A percentile compares a stretch with the other conserved stretches of the same genome.
Evolutionary conservation across 805 yeast genomes (phyloP).

Genomic region (Torulaspora delbrueckii): DNA sequence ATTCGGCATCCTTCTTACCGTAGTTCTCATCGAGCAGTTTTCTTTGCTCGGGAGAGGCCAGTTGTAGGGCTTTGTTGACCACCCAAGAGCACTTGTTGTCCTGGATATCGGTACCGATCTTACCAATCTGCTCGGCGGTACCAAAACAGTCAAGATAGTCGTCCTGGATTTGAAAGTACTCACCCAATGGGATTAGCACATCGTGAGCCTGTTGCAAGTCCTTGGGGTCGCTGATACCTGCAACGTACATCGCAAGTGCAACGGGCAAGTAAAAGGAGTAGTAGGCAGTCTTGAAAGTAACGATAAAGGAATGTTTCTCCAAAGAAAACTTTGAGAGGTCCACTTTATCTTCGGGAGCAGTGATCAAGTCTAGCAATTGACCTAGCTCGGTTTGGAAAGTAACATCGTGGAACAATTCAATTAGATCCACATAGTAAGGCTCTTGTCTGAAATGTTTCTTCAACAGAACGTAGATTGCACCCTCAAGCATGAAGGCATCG

Average conservation of each 20-base stretch:
- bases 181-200: constrained; percentile 90
- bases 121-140: constrained; percentile 94
- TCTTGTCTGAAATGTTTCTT: constrained; percentile 85
- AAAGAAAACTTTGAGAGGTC: constrained; percentile 83
- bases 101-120: constrained; percentile 96
- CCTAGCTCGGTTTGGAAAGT: constrained; percentile 98
- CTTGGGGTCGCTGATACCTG: constrained; percentile 63
- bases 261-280: constrained; percentile 97
- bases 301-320: constrained; percentile 89
- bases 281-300: constrained; percentile 94
- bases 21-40: constrained; percentile 77
- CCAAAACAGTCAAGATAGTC: constrained; percentile 97
- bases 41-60: constrained; percentile 78
- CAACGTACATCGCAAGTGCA: constrained; percentile 90
- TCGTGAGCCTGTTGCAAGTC: constrained; percentile 87
- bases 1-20: constrained; percentile 71
- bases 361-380: constrained; percentile 88
- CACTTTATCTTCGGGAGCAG: constrained; percentile 94
- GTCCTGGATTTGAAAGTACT: constrained; percentile 98
- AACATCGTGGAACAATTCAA: constrained; percentile 94
- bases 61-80: constrained; percentile 82
- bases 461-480: constrained; percentile 81
- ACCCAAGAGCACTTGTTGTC: constrained; percentile 99
- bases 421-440: constrained; percentile 76
- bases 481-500: constrained; percentile 95